Percentiles rank a stretch among this genome's conserved stretches.
Conservation (phyloP, 371 early-diverging fungal species). For the Actinomucor elegans region DNA sequence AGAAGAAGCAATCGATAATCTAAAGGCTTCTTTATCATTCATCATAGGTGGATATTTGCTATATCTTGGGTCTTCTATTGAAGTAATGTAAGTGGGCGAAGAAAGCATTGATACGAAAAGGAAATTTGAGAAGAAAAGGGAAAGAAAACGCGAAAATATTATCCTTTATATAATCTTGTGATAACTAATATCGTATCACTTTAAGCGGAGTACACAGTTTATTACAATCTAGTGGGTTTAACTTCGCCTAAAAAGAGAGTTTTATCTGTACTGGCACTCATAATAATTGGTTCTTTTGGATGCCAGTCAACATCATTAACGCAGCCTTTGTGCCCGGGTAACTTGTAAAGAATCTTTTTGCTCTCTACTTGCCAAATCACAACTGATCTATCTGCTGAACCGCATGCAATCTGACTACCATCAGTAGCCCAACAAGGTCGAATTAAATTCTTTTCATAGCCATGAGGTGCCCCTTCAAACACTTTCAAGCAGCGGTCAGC, state of each 20-base stretch:
- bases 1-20: conserved; percentile 38
- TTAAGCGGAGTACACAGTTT: neutral
- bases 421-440: conserved; percentile 89
- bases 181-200: neutral
- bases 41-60: conserved; percentile 14
- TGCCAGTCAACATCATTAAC: conserved; percentile 98
- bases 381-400: conserved; percentile 91
- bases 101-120: conserved; percentile 2
- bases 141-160: neutral
- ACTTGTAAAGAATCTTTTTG: conserved; percentile 84
- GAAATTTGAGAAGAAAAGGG: neutral
- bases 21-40: conserved; percentile 20
- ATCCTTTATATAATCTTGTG: neutral
- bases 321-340: conserved; percentile 96
- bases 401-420: conserved; percentile 88
- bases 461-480: conserved; percentile 92
- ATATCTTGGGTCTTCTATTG: conserved; percentile 4
- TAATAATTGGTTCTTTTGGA: conserved; percentile 85
- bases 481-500: conserved; percentile 63
- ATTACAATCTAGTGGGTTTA: conserved; percentile 41
- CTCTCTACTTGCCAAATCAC: conserved; percentile 94
- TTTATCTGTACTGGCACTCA: conserved; percentile 85
- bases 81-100: conserved; percentile 6
- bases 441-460: conserved; percentile 90
- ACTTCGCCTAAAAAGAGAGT: conserved; percentile 88